phyloP scores from a whole-genome alignment of 2,329 filamentous ascomycete species.

The Cytospora piceae region DNA sequence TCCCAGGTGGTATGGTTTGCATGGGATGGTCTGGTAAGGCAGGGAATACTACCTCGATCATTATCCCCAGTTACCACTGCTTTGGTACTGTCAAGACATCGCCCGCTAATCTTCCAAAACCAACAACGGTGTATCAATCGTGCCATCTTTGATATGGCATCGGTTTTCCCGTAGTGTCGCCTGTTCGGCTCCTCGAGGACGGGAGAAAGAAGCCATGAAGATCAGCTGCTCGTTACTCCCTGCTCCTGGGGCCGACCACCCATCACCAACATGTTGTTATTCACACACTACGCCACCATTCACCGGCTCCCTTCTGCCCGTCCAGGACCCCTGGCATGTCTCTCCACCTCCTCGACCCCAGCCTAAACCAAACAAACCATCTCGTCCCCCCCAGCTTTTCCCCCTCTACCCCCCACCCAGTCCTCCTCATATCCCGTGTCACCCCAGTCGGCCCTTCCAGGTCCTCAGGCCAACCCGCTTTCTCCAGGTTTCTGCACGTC shows the following conservation, averaged over 20 bases:
- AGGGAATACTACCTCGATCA: too few species aligned
- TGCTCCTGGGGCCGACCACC: not conserved
- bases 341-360: conserved; percentile 16
- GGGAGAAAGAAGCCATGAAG: not conserved
- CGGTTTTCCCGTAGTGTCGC: not conserved
- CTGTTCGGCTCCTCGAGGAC: too few species aligned
- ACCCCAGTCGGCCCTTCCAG: conserved; percentile 20
- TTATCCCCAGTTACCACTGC: too few species aligned
- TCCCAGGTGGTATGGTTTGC: not conserved
- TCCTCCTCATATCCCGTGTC: conserved; percentile 5
- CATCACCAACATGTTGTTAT: too few species aligned
- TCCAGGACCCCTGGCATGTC: conserved; percentile 10
- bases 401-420: not conserved
- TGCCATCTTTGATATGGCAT: not conserved
- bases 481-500: conserved; percentile 18
- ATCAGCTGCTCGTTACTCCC: not conserved
- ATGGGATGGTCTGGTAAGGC: too few species aligned
- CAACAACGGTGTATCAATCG: not conserved
- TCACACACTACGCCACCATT: not conserved
- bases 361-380: not conserved
- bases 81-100: too few species aligned
- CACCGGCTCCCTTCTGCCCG: not conserved
- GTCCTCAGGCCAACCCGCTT: conserved; percentile 3
- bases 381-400: not conserved
- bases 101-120: not conserved